phyloP scores from a whole-genome alignment of 306 rosid genomes.

The Mucuna pruriens region DNA sequence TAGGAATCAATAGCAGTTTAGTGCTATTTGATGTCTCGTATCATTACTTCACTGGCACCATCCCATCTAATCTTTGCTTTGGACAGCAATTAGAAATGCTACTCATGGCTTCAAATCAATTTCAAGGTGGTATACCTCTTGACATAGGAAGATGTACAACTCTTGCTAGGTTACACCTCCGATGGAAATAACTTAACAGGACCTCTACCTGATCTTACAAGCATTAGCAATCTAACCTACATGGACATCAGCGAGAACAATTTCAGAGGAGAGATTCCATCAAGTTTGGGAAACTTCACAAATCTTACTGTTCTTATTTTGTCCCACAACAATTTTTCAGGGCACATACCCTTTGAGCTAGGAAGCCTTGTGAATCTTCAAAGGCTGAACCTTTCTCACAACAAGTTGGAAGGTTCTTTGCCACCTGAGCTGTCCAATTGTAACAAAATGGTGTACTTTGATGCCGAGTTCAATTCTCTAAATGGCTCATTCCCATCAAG shows the following conservation, averaged over 20 bases:
- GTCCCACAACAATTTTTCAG: constrained; percentile 51
- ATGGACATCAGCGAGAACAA: constrained; percentile 51
- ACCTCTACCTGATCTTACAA: background rate
- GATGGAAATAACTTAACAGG: constrained; percentile 45
- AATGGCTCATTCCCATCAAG: background rate
- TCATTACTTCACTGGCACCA: constrained; percentile 39
- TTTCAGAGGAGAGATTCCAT: constrained; percentile 17
- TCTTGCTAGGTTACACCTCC: constrained; percentile 55
- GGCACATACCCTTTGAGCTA: constrained; percentile 56
- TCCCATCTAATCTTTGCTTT: constrained; percentile 65
- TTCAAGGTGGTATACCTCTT: constrained; percentile 57
- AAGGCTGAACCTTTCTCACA: constrained; percentile 49
- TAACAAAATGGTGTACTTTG: background rate
- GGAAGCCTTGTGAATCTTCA: constrained; percentile 54
- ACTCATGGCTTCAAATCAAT: constrained; percentile 52
- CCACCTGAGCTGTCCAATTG: background rate
- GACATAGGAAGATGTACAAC: constrained; percentile 57
- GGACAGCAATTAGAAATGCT: constrained; percentile 45
- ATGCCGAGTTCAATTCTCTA: background rate
- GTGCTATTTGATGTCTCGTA: background rate
- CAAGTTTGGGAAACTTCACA: constrained; percentile 52
- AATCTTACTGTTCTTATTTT: constrained; percentile 51
- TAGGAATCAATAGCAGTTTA: constrained; percentile 1
- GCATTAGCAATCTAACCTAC: constrained; percentile 26
- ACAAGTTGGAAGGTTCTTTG: constrained; percentile 48